phyloP scores from a whole-genome alignment of 2,329 filamentous ascomycete species.

The Penicillium sp. region DNA sequence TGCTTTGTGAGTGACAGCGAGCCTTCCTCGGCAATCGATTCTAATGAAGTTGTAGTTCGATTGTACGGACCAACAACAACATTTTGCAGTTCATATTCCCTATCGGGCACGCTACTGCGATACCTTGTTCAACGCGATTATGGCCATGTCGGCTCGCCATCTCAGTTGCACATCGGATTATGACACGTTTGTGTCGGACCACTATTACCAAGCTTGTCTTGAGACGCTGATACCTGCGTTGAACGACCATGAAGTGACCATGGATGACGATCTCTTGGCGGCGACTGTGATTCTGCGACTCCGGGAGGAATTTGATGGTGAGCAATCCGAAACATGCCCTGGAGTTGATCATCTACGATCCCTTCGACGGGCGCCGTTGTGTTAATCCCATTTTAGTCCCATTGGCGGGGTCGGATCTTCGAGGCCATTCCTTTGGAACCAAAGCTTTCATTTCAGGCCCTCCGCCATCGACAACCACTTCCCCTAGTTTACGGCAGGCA shows the following conservation, averaged over 20 bases:
- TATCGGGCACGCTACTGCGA: slow-evolving; percentile 20
- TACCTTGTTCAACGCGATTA: slow-evolving; percentile 39
- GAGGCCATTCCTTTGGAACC: slow-evolving; percentile 21
- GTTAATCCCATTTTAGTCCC: too few species aligned
- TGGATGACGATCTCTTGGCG: slow-evolving; percentile 39
- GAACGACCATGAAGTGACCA: slow-evolving; percentile 36
- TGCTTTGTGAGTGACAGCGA: slow-evolving; percentile 13
- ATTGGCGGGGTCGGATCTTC: slow-evolving; percentile 20
- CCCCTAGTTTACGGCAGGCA: slow-evolving; percentile 26
- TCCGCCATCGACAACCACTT: slow-evolving; percentile 24
- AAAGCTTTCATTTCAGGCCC: slow-evolving; percentile 20
- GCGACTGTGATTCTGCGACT: slow-evolving; percentile 40
- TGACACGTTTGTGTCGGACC: slow-evolving; percentile 39
- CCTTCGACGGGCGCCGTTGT: too few species aligned
- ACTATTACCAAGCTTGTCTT: slow-evolving; percentile 40
- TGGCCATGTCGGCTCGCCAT: slow-evolving; percentile 41
- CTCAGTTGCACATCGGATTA: slow-evolving; percentile 37
- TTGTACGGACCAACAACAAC: slow-evolving; percentile 22
- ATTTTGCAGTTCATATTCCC: slow-evolving; percentile 25
- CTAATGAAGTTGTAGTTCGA: slow-evolving; percentile 17
- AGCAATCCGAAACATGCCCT: slow-evolving; percentile 1
- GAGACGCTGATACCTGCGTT: slow-evolving; percentile 39
- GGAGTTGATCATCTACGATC: too few species aligned
- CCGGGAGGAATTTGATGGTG: slow-evolving; percentile 41
- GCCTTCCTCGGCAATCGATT: not conserved